Evolutionary conservation across 345 rosid species (phyloP).

Genomic region (Chamaenerion angustifolium): DNA sequence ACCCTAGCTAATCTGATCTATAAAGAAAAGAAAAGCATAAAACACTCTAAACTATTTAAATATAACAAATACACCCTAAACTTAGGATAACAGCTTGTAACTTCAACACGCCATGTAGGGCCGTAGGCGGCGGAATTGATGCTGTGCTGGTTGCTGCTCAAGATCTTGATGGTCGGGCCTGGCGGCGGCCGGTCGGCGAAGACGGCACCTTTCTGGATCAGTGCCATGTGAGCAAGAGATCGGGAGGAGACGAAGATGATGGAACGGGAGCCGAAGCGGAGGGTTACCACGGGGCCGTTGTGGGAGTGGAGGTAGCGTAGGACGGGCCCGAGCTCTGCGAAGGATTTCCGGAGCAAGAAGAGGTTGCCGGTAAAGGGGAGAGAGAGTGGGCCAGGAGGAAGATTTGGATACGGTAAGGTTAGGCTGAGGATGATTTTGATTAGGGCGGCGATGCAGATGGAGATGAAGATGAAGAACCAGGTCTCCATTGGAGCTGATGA

Average conservation of each 20-base stretch:
- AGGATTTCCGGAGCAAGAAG: slow-evolving; percentile 7
- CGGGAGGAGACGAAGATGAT: too few species aligned
- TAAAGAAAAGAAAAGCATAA: too few species aligned
- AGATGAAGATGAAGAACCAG: too few species aligned
- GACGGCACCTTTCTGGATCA: slow-evolving; percentile 5
- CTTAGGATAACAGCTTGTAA: too few species aligned
- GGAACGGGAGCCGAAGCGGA: slow-evolving; percentile 3
- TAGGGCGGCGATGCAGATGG: slow-evolving; percentile 5
- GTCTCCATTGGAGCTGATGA: too few species aligned
- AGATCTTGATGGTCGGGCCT: background rate
- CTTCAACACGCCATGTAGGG: slow-evolving; percentile 8
- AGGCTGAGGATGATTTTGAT: slow-evolving; percentile 3
- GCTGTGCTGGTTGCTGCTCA: slow-evolving; percentile 8
- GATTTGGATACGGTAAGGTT: background rate
- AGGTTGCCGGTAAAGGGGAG: slow-evolving; percentile 1
- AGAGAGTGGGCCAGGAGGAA: slow-evolving; percentile 3
- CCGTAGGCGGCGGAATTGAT: slow-evolving; percentile 7
- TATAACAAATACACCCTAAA: too few species aligned
- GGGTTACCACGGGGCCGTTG: slow-evolving; percentile 5
- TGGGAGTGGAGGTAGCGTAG: slow-evolving; percentile 2
- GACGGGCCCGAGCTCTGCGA: slow-evolving; percentile 1
- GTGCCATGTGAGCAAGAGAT: too few species aligned
- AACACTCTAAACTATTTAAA: too few species aligned
- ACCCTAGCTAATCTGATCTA: too few species aligned
- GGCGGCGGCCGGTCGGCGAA: slow-evolving; percentile 9